Evolutionary conservation across 2,329 filamentous ascomycete species (phyloP).

Genomic region (Verticillium zaregamsianum): DNA sequence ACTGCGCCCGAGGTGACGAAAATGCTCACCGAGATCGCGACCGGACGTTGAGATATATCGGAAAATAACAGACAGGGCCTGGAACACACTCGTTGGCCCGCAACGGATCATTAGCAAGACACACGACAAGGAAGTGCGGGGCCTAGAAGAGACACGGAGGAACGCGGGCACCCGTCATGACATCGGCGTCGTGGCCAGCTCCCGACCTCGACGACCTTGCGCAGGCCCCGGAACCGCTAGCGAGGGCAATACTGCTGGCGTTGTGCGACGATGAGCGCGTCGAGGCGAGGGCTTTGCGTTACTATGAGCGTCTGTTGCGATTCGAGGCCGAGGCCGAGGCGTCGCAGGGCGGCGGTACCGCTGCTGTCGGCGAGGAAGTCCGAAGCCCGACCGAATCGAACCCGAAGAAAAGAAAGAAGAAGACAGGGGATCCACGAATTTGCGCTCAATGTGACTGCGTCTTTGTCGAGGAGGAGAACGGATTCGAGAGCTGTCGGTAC

Average conservation of each 20-base stretch:
- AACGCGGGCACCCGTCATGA: not conserved
- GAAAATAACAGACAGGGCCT: not conserved
- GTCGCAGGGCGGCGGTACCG: not conserved
- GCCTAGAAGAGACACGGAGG: not conserved
- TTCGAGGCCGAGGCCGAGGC: conserved; percentile 4
- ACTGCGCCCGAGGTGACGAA: not conserved
- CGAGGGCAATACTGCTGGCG: conserved; percentile 12
- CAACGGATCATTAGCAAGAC: not conserved
- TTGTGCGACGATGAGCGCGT: conserved; percentile 10
- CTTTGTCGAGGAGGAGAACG: conserved; percentile 12
- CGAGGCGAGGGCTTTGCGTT: conserved; percentile 8
- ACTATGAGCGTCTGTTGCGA: conserved; percentile 8
- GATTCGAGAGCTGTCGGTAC: conserved; percentile 9
- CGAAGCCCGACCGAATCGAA: not conserved
- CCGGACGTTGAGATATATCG: not conserved
- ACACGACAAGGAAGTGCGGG: not conserved
- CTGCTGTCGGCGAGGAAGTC: not conserved
- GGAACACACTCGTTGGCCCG: not conserved
- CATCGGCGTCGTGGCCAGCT: conserved; percentile 2
- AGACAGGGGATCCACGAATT: conserved; percentile 8
- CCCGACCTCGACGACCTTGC: conserved; percentile 11
- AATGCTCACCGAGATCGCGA: not conserved
- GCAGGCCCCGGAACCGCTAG: conserved; percentile 7
- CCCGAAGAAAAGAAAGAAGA: conserved; percentile 7
- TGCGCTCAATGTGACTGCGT: conserved; percentile 13